Evolutionary conservation across 495 filamentous ascomycete genomes (phyloP), one percentile per base, ranked within the genome.

Genomic region (Penicillium samsonianum): DNA sequence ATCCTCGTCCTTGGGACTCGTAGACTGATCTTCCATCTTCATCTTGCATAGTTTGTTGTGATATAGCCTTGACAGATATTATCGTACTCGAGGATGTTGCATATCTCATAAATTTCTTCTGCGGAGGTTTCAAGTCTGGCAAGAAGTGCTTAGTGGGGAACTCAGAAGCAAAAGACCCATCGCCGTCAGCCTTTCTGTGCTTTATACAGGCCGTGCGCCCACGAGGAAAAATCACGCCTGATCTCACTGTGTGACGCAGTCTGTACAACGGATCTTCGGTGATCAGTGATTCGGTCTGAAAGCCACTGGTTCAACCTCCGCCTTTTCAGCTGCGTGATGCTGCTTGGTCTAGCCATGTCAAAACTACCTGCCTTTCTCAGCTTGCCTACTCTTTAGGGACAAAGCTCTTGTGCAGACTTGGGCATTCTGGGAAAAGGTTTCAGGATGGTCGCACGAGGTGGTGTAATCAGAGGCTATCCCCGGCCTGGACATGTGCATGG

Each of bases 161-260:
- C 42, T 44, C 22, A 46, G 33, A 17, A 26, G 30, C 22, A 20
- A 55, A 25, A 12, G 25, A 41, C 26, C 33, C 55, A 51, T 63
- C n/a, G 42, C 33, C 35, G 28, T 43, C 23, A 43, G 35, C 38
- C 50, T 42, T 4, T 17, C 9, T 22, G 42, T 37, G 25, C 25
- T 53, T 50, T 38, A 63, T 50, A 51, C 33, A 40, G 52, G 22
- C 33, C 26, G 22, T 59, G 40, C 51, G 30, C 33, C 41, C 42
- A 55, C 42, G 42, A 42, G 30, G 30, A 44, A 35, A 16, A 53
- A 43, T 37, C 17, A 47, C 52, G 45, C 37, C 46, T 38, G 57
- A 69, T 65, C 66, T 67, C 57, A 67, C 61, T 25, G 64, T 69
- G 55, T 65, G 61, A 69, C 66, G 45, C 59, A 57, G 23, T 1